phyloP scores from a whole-genome alignment of 2,329 filamentous ascomycete species.

The Dothideomycetidae sp. region DNA sequence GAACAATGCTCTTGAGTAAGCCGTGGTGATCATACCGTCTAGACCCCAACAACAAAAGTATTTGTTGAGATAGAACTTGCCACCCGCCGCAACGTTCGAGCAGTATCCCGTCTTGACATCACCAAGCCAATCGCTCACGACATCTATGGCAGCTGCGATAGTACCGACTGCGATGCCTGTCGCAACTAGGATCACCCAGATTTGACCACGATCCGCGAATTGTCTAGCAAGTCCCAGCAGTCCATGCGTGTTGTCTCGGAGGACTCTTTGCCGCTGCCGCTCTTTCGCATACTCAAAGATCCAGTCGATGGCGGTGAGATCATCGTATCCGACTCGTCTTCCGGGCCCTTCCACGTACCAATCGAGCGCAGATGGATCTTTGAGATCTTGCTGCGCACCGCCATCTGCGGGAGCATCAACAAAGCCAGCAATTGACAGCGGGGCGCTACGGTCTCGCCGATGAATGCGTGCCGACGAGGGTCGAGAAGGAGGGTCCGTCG shows the following conservation, averaged over 20 bases:
- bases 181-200: conserved; percentile 78
- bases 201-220: conserved; percentile 70
- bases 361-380: conserved; percentile 41
- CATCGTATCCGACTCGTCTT: conserved; percentile 82
- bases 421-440: conserved; percentile 19
- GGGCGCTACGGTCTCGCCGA: conserved; percentile 3
- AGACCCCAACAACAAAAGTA: conserved; percentile 90
- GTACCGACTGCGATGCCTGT: conserved; percentile 73
- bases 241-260: conserved; percentile 52
- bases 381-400: conserved; percentile 27
- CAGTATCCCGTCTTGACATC: conserved; percentile 89
- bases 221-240: conserved; percentile 58
- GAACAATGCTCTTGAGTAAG: too few species aligned
- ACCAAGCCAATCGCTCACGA: conserved; percentile 83
- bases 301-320: conserved; percentile 97
- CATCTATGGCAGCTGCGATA: conserved; percentile 77
- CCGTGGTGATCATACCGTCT: conserved; percentile 48
- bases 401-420: conserved; percentile 26
- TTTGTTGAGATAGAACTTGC: conserved; percentile 80
- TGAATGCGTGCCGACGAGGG: conserved; percentile 17
- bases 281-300: conserved; percentile 98
- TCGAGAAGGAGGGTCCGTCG: conserved; percentile 15
- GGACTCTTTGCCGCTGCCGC: conserved; percentile 66
- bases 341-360: conserved; percentile 88
- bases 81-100: conserved; percentile 59